phyloP scores from a whole-genome alignment of 208 protist genomes.

The Leishmania turanica region DNA sequence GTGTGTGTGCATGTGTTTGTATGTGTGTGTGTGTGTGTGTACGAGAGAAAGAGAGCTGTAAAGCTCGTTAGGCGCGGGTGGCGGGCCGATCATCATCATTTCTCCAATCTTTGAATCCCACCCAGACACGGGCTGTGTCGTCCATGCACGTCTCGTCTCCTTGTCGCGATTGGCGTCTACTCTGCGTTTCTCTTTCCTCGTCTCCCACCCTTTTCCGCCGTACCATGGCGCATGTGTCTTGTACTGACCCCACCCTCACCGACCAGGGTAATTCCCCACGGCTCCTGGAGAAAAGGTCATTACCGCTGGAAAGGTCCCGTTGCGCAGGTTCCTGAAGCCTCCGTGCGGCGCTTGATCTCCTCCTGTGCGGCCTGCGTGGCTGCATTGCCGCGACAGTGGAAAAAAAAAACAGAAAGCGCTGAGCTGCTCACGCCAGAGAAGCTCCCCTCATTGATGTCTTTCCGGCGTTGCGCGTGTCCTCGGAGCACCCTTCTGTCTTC shows the following conservation, averaged over 20 bases:
- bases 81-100: neutral
- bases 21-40: neutral
- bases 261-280: neutral
- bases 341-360: neutral
- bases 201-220: neutral
- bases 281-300: neutral
- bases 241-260: neutral
- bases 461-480: neutral
- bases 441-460: neutral
- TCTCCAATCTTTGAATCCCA: neutral
- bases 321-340: no score
- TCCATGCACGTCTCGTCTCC: neutral
- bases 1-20: neutral
- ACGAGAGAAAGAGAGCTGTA: neutral
- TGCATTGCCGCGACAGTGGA: neutral
- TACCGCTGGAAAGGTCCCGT: neutral
- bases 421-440: neutral
- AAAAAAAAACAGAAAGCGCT: neutral
- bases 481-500: neutral
- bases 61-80: neutral
- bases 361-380: neutral
- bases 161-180: neutral
- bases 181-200: slow-evolving; percentile 6
- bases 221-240: no score
- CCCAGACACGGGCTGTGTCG: neutral